Conservation (phyloP, 169 alveolate species). For the Eimeria nieschulzi region DNA sequence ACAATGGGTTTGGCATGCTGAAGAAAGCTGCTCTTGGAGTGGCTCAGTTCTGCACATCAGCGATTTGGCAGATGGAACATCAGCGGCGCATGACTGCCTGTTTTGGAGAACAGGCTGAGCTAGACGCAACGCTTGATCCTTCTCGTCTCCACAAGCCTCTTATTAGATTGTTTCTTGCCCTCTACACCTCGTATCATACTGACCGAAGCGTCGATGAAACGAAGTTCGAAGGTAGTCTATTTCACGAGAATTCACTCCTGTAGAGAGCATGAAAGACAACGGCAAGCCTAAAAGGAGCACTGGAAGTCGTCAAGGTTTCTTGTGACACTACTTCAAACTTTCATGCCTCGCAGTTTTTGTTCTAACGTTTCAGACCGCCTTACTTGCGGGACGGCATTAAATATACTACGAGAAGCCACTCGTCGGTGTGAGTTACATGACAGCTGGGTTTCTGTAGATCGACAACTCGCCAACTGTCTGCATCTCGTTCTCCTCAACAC, state of each 20-base stretch:
- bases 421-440: not conserved
- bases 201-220: not conserved
- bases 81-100: constrained; percentile 1
- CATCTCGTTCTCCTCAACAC: constrained; percentile 16
- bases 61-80: not conserved
- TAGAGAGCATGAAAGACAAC: no score
- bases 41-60: not conserved
- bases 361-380: constrained; percentile 8
- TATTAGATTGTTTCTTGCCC: not conserved
- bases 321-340: no score
- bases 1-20: not conserved
- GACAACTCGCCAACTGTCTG: constrained; percentile 1
- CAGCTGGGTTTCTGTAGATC: not conserved
- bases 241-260: no score
- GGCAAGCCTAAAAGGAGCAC: no score
- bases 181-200: not conserved
- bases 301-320: no score
- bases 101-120: not conserved
- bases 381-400: constrained; percentile 17
- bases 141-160: constrained; percentile 22
- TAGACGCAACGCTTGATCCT: not conserved
- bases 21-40: not conserved
- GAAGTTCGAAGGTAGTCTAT: not conserved
- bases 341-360: no score
- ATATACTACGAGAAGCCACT: not conserved